Base-by-base conservation (phyloP, 1,284 basidiomycete species). In the Abortiporus biennis region DNA sequence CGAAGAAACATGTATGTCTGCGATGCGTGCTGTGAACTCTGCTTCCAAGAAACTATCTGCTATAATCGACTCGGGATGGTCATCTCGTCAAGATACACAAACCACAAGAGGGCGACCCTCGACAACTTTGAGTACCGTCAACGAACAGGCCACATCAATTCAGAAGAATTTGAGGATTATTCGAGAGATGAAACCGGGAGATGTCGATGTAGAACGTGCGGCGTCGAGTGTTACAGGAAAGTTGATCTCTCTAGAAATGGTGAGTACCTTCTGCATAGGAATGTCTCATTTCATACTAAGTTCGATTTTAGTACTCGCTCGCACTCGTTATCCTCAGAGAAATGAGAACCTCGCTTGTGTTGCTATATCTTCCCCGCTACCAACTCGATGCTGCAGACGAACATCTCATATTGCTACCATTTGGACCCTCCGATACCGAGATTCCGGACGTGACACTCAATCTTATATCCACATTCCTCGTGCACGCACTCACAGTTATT, bases 131-230 rank as follows among this genome's bases (percentile, higher is more conserved):
- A 16, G 55, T 58, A 13, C 4, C 2, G 35, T 30, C 11, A 62
- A 64, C 11, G 61, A 64, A 23, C 44, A 55, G 4, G 55, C 53
- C 13, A 44, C 47, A 2, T 44, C 57, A 3, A 63, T 63, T 1
- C 52, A 49, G 22, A 67, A 64, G 35, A 65, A 73, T 41, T 55
- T 85, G 6, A 48, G 49, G 1, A 52, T 58, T 1, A 57, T 86
- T 27, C 65, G 83, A 36, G 55, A 57, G n/a, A 42, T 75, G 12
- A 63, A 56, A 21, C 63, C 69, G 0, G 64, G 61, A 2, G 71
- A 74, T 46, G n/a, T 84, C 13, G 80, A 88, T 51, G 69, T 86
- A 2, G 87, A 89, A 58, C 69, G 80, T 30, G 83, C 82, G 0
- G 84, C 81, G 1, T 71, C 71, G 38, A 80, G 77, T 47, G 61